Percentiles rank a stretch among this genome's conserved stretches.
Evolutionary conservation across 176 grass and related monocot species (phyloP).

Genomic region (Avena eriantha): DNA sequence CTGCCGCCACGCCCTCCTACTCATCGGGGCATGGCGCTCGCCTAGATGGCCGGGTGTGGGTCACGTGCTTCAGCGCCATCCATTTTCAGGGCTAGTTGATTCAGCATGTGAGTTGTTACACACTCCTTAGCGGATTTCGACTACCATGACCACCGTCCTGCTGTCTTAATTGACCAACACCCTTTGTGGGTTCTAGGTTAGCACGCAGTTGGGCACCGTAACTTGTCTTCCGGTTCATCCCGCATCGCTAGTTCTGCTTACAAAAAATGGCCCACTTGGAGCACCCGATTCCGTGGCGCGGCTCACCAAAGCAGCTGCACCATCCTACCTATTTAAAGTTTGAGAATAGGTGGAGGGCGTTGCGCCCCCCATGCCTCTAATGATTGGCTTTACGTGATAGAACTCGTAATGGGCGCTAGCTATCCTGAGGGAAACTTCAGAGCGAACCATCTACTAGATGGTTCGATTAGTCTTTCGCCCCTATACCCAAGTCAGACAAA

Average conservation of each 20-base stretch:
- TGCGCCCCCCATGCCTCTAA: slow-evolving; percentile 65
- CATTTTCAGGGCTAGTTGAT: slow-evolving; percentile 90
- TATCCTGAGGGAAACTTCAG: slow-evolving; percentile 61
- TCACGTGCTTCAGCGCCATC: slow-evolving; percentile 64
- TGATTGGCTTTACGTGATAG: slow-evolving; percentile 74
- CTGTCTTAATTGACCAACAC: too few relatives aligned
- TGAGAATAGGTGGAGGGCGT: too few relatives aligned
- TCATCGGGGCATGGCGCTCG: too few relatives aligned
- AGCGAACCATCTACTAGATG: slow-evolving; percentile 73
- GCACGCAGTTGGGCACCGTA: slow-evolving; percentile 44
- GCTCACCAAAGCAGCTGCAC: slow-evolving; percentile 6
- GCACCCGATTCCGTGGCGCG: slow-evolving; percentile 50
- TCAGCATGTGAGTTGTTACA: slow-evolving; percentile 85
- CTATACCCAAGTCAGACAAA: slow-evolving; percentile 81
- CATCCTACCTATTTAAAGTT: too few relatives aligned
- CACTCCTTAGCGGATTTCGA: slow-evolving; percentile 20
- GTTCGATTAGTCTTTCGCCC: slow-evolving; percentile 81
- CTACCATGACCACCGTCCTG: too few relatives aligned
- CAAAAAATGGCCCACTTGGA: slow-evolving; percentile 69
- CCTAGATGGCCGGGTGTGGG: slow-evolving; percentile 72
- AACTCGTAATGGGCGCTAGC: slow-evolving; percentile 65
- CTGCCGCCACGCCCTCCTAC: too few relatives aligned
- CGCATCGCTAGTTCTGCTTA: slow-evolving; percentile 68
- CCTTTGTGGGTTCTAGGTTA: slow-evolving; percentile 44
- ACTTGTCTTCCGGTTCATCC: slow-evolving; percentile 44